Evolutionary conservation across 179 eudicot species (phyloP), one percentile per base, ranked within the genome.

Genomic region (Pouteria campechiana): DNA sequence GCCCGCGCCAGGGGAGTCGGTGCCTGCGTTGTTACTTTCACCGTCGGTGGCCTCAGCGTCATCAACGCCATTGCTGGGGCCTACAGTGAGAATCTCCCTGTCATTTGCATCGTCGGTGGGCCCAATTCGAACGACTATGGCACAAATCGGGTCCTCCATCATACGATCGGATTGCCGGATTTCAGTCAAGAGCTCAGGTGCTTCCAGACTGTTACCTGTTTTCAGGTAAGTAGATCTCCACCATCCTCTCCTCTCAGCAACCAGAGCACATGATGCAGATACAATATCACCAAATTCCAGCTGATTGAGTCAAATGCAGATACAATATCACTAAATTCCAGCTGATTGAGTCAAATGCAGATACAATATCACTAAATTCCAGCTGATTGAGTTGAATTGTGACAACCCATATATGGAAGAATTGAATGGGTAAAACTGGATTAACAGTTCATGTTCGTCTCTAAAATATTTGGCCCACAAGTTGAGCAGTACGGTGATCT

Each of bases 71-170:
- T 82, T 27, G 93, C 81, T 12, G 87, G 93, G 6, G 81, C 93
- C 17, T 75, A 68, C 44, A 82, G 93, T 55, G 87, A 82, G 78
- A 82, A 78, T 31, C 39, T 82, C 40, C 93, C 93, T 2, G 68
- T 82, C 4, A 68, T 82, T 12, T 82, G 93, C 48, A 75, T 82
- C 1, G 83, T 63, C 6, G 93, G 93, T 36, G 93, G 93, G 7
- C 93, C 93, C 6, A 82, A 82, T 28, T 82, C 93, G n/a, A 82
- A 82, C 49, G 93, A 82, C 35, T 82, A 69, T 37, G 93, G 87
- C 3, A 69, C 81, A 1, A 67, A 58, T 24, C 41, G 87, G 46
- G 65, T 82, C 4, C 50, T 82, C 24, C 93, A 82, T 64, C 93
- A 82, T 41, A 82, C 93, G 19, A 75, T 73, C 33, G 93, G 93